Conservation (phyloP, 75 land plant genomes). For the Picea sitchensis region DNA sequence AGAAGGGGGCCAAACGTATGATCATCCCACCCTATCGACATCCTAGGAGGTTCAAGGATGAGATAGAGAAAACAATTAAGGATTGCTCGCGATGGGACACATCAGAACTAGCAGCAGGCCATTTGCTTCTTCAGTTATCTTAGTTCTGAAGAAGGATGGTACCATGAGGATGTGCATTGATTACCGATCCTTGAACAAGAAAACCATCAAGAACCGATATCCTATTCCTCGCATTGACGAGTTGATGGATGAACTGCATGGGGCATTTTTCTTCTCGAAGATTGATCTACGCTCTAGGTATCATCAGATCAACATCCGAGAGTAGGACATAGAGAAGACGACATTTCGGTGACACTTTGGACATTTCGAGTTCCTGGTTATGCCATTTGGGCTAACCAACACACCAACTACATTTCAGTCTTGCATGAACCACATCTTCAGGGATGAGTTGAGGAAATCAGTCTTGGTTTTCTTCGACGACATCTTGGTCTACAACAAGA, state of each 20-base stretch:
- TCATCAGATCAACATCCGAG: too few species aligned
- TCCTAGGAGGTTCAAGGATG: not conserved
- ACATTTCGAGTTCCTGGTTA: too few species aligned
- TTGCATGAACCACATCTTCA: not conserved
- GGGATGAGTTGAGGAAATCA: not conserved
- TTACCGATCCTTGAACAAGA: not conserved
- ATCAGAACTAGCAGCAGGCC: not conserved
- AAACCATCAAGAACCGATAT: not conserved
- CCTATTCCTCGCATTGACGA: not conserved
- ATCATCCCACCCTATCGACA: not conserved
- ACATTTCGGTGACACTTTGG: too few species aligned
- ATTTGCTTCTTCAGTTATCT: not conserved
- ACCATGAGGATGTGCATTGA: constrained; percentile 1
- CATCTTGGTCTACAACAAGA: not conserved
- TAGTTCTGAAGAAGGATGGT: not conserved
- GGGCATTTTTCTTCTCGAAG: too few species aligned
- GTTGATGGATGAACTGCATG: too few species aligned
- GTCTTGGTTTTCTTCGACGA: not conserved
- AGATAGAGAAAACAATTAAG: not conserved
- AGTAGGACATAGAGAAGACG: too few species aligned
- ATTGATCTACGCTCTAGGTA: too few species aligned
- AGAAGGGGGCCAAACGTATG: not conserved
- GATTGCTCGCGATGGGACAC: not conserved
- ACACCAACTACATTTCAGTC: too few species aligned
- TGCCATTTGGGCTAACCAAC: too few species aligned